A percentile compares a stretch with the other conserved stretches of the same genome.
These are phyloP conservation scores for Xylaria sp. DNA, from an alignment of 2,329 filamentous ascomycete species.

Conservation along the genomic window DNA sequence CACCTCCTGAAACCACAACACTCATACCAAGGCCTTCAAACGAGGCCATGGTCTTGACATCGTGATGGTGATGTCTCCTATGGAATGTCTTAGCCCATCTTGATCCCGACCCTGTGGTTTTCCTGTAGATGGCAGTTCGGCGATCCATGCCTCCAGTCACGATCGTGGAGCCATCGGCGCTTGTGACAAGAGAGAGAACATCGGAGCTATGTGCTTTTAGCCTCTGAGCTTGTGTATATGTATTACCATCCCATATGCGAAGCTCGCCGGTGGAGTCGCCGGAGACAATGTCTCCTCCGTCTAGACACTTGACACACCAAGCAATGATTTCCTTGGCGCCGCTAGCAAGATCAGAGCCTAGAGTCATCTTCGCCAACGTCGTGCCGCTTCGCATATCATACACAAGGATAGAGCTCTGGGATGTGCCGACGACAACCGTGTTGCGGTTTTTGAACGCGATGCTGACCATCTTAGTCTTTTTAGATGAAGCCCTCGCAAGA, in stretches of 20 bases:
- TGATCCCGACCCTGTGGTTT: conserved; percentile 61
- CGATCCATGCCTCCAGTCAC: conserved; percentile 93
- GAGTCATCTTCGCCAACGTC: conserved; percentile 79
- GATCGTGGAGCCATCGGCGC: conserved; percentile 78
- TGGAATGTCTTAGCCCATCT: conserved; percentile 89
- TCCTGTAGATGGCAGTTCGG: conserved; percentile 81
- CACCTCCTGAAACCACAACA: conserved; percentile 89
- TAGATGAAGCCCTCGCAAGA: conserved; percentile 76
- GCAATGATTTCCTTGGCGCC: conserved; percentile 86
- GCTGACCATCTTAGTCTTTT: conserved; percentile 88
- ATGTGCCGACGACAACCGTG: conserved; percentile 86
- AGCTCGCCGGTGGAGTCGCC: conserved; percentile 95
- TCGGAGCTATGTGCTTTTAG: conserved; percentile 89
- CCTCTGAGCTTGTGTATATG: conserved; percentile 84
- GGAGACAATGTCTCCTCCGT: conserved; percentile 88
- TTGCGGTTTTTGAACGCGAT: conserved; percentile 87
- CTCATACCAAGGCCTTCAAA: conserved; percentile 86
- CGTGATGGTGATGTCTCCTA: conserved; percentile 85
- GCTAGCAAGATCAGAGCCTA: conserved; percentile 78
- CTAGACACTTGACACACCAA: conserved; percentile 89
- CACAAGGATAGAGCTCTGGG: conserved; percentile 90
- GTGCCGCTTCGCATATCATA: conserved; percentile 84
- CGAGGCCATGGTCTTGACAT: conserved; percentile 91
- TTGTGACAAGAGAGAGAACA: conserved; percentile 84
- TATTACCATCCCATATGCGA: conserved; percentile 91